Conservation (phyloP, 2,329 filamentous ascomycete genomes). For the Aureobasidium uvarum region DNA sequence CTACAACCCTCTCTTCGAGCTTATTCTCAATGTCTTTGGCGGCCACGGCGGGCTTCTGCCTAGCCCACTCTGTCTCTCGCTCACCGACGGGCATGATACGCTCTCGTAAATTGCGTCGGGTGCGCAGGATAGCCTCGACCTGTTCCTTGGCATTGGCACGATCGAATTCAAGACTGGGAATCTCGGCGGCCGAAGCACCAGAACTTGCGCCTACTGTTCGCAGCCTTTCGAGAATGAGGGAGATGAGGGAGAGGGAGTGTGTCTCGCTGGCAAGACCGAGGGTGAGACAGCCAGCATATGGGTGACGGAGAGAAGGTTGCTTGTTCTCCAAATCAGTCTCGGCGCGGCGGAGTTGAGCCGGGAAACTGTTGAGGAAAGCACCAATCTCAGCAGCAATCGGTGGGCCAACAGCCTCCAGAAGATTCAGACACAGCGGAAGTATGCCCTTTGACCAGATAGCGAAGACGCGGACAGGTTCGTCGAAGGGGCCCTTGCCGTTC, state of each 20-base stretch:
- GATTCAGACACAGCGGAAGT: constrained; percentile 82
- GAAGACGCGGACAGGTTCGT: constrained; percentile 74
- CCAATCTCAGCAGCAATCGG: constrained; percentile 82
- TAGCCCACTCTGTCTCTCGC: constrained; percentile 64
- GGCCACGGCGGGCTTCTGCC: constrained; percentile 40
- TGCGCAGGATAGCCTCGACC: constrained; percentile 71
- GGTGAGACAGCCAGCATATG: constrained; percentile 63
- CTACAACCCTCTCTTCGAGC: constrained; percentile 73
- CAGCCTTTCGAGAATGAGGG: constrained; percentile 67
- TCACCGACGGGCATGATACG: constrained; percentile 70
- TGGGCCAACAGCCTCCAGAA: constrained; percentile 76
- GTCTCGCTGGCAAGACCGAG: constrained; percentile 72
- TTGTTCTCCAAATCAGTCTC: constrained; percentile 67
- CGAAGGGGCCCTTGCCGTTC: constrained; percentile 73
- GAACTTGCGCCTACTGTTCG: constrained; percentile 62
- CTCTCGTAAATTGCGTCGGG: constrained; percentile 64
- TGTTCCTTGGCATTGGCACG: constrained; percentile 70
- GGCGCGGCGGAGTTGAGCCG: constrained; percentile 70
- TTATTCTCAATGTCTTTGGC: constrained; percentile 55
- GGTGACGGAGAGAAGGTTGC: constrained; percentile 42
- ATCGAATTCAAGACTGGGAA: constrained; percentile 75
- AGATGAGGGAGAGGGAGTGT: constrained; percentile 74
- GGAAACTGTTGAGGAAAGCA: constrained; percentile 86
- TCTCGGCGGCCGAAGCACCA: constrained; percentile 58
- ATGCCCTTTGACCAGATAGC: constrained; percentile 87